Evolutionary conservation across 2,329 filamentous ascomycete genomes (phyloP).

Genomic region (Colletotrichum eremochloae): DNA sequence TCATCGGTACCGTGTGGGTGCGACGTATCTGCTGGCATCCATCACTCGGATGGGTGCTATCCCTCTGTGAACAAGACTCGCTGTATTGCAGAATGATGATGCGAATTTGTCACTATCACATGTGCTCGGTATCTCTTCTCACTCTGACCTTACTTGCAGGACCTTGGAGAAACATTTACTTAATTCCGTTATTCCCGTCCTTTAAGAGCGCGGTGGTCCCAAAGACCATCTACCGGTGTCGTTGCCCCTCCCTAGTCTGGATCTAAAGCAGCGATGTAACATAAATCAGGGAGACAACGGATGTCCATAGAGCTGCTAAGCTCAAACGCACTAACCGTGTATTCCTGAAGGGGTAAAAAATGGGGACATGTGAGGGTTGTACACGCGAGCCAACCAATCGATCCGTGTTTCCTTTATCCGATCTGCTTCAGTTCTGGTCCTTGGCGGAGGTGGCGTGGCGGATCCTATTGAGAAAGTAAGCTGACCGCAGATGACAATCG

Average conservation of each 20-base stretch:
- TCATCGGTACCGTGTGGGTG: too few relatives aligned
- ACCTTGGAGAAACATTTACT: too few relatives aligned
- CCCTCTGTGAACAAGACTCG: too few relatives aligned
- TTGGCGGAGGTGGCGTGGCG: not conserved
- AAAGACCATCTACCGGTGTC: not conserved
- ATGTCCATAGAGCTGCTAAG: not conserved
- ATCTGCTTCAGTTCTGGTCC: not conserved
- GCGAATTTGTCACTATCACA: too few relatives aligned
- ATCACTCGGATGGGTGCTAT: too few relatives aligned
- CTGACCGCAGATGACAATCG: not conserved
- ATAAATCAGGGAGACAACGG: not conserved
- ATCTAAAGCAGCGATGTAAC: not conserved
- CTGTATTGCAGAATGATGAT: too few relatives aligned
- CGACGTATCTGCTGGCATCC: too few relatives aligned
- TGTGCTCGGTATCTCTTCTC: too few relatives aligned
- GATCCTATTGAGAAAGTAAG: not conserved
- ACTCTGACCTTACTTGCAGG: too few relatives aligned
- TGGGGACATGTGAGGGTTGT: too few relatives aligned
- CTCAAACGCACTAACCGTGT: not conserved
- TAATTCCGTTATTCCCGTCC: too few relatives aligned
- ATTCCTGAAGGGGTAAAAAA: not conserved
- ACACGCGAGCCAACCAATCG: not conserved
- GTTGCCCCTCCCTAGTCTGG: not conserved
- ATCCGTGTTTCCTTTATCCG: not conserved
- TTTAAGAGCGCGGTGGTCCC: too few relatives aligned